Percentiles rank a stretch among this genome's conserved stretches.
Evolutionary conservation across 2,329 filamentous ascomycete genomes (phyloP).

Genomic region (Drechmeria coniospora): DNA sequence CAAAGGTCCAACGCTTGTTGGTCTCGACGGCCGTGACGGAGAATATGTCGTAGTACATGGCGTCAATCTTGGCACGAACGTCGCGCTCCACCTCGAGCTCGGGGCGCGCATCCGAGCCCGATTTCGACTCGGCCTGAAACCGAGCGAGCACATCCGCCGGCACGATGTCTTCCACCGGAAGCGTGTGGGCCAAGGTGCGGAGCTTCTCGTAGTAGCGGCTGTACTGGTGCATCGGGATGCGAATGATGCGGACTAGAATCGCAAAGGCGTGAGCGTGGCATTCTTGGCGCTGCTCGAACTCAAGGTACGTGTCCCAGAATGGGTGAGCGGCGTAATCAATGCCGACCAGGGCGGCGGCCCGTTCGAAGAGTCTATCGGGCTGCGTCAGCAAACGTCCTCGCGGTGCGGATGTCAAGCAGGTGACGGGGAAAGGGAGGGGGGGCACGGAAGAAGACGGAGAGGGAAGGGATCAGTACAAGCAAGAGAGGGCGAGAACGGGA

Average conservation of each 20-base stretch:
- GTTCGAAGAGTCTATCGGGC: constrained; percentile 72
- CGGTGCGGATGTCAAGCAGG: no score
- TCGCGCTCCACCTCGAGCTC: constrained; percentile 75
- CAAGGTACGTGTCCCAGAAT: constrained; percentile 98
- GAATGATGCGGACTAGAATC: constrained; percentile 67
- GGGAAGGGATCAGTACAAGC: constrained; percentile 45
- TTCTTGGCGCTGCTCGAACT: constrained; percentile 86
- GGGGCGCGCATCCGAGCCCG: constrained; percentile 44
- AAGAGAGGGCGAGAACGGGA: constrained; percentile 24
- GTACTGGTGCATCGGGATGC: constrained; percentile 92
- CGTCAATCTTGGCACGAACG: constrained; percentile 64
- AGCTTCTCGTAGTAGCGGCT: constrained; percentile 89
- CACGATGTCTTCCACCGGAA: constrained; percentile 59
- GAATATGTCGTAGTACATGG: constrained; percentile 67
- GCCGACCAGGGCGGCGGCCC: constrained; percentile 69
- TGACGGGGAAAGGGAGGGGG: constrained; percentile 7
- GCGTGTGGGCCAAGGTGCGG: constrained; percentile 56
- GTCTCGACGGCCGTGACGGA: constrained; percentile 72
- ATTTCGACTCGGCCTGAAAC: constrained; percentile 57
- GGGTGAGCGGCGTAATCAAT: constrained; percentile 88
- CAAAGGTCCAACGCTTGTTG: constrained; percentile 85
- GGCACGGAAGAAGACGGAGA: constrained; percentile 13
- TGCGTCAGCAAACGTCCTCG: constrained; percentile 12
- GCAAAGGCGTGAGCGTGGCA: constrained; percentile 71
- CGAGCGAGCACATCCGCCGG: constrained; percentile 50